A percentile compares a stretch with the other conserved stretches of the same genome.
Evolutionary conservation across 306 rosid genomes (phyloP).

Genomic region (Dryas alaskensis): DNA sequence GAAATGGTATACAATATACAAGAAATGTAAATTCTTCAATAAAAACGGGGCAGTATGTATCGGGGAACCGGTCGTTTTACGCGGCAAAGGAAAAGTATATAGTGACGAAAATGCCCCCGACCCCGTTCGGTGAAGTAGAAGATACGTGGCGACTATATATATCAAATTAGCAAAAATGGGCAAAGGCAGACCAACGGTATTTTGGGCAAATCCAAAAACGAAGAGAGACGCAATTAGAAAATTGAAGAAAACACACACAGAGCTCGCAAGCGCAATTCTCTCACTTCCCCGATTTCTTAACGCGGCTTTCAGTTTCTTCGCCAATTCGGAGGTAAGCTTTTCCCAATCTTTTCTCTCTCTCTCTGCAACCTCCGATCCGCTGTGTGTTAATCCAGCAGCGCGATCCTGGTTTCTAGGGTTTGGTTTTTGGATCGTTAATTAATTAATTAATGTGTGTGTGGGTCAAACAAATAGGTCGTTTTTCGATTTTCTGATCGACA

Average conservation of each 20-base stretch:
- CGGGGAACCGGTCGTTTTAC: slow-evolving; percentile 39
- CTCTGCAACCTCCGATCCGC: slow-evolving; percentile 35
- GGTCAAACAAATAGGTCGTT: slow-evolving; percentile 18
- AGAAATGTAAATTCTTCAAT: too few relatives aligned
- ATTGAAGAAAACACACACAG: not conserved
- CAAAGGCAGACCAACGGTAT: not conserved
- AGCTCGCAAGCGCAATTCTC: not conserved
- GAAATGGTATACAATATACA: too few relatives aligned
- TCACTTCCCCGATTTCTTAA: slow-evolving; percentile 3
- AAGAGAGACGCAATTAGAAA: not conserved
- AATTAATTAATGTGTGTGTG: not conserved
- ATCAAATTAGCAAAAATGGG: not conserved
- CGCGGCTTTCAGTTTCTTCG: not conserved
- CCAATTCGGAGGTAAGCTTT: slow-evolving; percentile 4
- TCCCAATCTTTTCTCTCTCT: slow-evolving; percentile 13
- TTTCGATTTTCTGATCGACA: slow-evolving; percentile 19
- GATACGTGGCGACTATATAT: slow-evolving; percentile 1
- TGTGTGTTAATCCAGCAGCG: slow-evolving; percentile 27
- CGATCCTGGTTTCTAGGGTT: slow-evolving; percentile 28
- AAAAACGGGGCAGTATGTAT: not conserved
- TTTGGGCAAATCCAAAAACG: slow-evolving; percentile 3
- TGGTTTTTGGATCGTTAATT: not conserved
- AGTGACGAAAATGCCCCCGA: slow-evolving; percentile 31
- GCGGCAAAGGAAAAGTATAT: slow-evolving; percentile 22
- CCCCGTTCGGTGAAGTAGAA: slow-evolving; percentile 20